Evolutionary conservation across 352 stramenopile species (phyloP), one percentile per base, ranked within the genome.

Genomic region (Globisporangium recalcitrans): DNA sequence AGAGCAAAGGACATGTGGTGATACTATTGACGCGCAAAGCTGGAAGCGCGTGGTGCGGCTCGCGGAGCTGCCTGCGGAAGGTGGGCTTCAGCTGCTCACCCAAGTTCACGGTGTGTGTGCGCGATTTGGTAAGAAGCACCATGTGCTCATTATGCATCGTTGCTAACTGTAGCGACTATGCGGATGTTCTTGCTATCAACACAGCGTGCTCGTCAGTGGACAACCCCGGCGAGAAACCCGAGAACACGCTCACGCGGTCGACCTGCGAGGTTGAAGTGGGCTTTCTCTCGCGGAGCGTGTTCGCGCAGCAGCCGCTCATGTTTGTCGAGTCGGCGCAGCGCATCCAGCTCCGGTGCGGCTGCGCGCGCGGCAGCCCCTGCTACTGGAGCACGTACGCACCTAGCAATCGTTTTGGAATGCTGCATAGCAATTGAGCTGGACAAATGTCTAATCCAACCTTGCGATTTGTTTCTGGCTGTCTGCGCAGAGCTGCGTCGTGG

Each of bases 361-460:
- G 84, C 58, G 80, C 62, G 3, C 34, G 48, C 27, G 84, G 84
- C 14, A 63, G 65, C 1, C 76, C 82, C 19, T 93, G 83, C 70
- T 93, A 93, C 65, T 93, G 81, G 81, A 92, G 83, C 83, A 89
- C 68, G 83, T 92, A 72, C 44, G 65, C 46, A 27, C 22, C 8
- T 34, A 11, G 13, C 48, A n/a, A 54, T 14, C 22, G 16, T 52
- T 13, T 29, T 49, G 42, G 14, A 42, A 42, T n/a, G 34, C 9
- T 42, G 36, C 2, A 42, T 8, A 8, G 6, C 14, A 42, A n/a
- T n/a, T 22, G 13, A n/a, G 6, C 13, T 22, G 4, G 14, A 1
- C 24, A 29, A 32, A n/a, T 29, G 34, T 54, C 14, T 22, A 36
- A 36, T 54, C 6, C 5, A 52, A 9, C 14, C 34, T 14, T 11